Base-by-base conservation (phyloP, 1,139 yeast species). In the Candida sojae region DNA sequence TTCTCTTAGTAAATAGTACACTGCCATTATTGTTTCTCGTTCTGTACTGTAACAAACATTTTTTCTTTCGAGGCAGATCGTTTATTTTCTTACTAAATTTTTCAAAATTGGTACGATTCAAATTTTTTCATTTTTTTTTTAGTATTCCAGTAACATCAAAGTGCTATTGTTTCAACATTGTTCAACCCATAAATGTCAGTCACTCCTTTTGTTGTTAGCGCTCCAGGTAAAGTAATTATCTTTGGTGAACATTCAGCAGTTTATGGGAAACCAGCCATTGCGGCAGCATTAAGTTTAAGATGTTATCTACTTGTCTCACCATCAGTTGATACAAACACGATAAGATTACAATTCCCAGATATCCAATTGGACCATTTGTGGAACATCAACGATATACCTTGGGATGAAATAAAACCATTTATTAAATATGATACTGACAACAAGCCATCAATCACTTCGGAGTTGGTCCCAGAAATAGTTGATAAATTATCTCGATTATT, bases 181-280 rank as follows among this genome's bases (percentile, higher is more conserved):
- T 17, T 17, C 21, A 17, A 17, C 28, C 12, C 12, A 23, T 23
- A 29, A 6, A 42, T 35, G 42, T 26, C 43, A 11, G 21, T 10
- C n/a, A 25, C 51, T 40, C 64, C 92, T 3, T 89, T 91, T 64
- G 70, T 83, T 48, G 89, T 90, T 2, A 88, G 97, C 52, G 96
- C 99, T 1, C 99, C 99, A 0, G 99, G 98, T 6, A 93, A 95
- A 63, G 96, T 91, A 39, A 95, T 93, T 57, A 78, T 95, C 42
- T 95, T 91, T 63, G 99, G 99, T 25, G 99, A 93, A 63, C 99
- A 93, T 63, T 89, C 98, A 2, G 98, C 96, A 2, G 99, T 93
- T 2, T 89, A 88, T 63, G 85, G 89, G 47, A 88, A 88, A 68
- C 96, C 96, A 0, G 96, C 96, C 26, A 88, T 90, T 48, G 96